phyloP scores from a whole-genome alignment of 2,329 filamentous ascomycete genomes.

The Talaromyces sp. region DNA sequence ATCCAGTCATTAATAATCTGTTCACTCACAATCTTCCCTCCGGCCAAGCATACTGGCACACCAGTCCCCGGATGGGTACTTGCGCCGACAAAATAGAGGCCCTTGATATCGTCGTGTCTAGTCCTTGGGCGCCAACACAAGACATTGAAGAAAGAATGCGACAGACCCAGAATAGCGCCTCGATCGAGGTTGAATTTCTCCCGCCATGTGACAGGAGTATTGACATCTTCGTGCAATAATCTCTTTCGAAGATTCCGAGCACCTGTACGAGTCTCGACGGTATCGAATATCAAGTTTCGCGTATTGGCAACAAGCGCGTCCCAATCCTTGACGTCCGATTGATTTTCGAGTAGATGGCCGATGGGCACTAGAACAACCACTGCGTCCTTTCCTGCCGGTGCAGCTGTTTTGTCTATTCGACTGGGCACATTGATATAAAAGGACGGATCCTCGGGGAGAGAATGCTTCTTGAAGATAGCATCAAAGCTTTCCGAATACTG shows the following conservation, averaged over 20 bases:
- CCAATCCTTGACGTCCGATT: not conserved
- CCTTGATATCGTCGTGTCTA: slow-evolving; percentile 18
- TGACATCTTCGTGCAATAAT: not conserved
- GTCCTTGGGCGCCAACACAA: slow-evolving; percentile 32
- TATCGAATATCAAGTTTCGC: not conserved
- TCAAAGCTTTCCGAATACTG: slow-evolving; percentile 66
- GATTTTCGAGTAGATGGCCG: not conserved
- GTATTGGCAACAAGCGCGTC: not conserved
- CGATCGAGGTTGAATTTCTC: slow-evolving; percentile 70
- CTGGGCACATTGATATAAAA: slow-evolving; percentile 78
- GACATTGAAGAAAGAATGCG: slow-evolving; percentile 65
- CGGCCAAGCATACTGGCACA: not conserved
- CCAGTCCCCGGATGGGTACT: not conserved
- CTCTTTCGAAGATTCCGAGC: not conserved
- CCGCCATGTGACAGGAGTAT: slow-evolving; percentile 52
- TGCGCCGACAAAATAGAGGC: not conserved
- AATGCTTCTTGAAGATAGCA: slow-evolving; percentile 68
- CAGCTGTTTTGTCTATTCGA: slow-evolving; percentile 65
- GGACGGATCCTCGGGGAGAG: slow-evolving; percentile 65
- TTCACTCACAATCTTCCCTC: not conserved
- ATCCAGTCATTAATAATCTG: not conserved
- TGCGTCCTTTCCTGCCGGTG: slow-evolving; percentile 61
- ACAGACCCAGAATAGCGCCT: slow-evolving; percentile 70
- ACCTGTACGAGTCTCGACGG: not conserved
- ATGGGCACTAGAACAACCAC: not conserved